Conservation (phyloP, 192 early-diverging fungal species). For the Hyaloraphidium curvatum region DNA sequence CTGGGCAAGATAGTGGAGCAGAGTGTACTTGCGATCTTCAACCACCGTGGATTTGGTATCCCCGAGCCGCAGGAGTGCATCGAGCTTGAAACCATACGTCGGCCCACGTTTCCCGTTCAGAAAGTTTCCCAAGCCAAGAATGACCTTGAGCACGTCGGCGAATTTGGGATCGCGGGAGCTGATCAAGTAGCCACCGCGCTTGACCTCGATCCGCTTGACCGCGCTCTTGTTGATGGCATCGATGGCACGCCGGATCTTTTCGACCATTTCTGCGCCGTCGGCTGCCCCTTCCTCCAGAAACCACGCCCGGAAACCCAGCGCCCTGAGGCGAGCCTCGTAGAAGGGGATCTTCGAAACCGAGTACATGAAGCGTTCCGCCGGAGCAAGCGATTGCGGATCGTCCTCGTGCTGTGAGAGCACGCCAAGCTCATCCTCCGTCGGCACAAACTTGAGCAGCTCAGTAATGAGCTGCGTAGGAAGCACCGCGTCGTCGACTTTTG, state of each 20-base stretch:
- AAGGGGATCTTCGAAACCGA: not conserved
- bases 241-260: too few relatives aligned
- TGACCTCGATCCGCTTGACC: too few relatives aligned
- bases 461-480: slow-evolving; percentile 1
- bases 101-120: slow-evolving; percentile 3
- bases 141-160: too few relatives aligned
- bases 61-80: not conserved
- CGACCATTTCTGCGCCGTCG: not conserved
- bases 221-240: too few relatives aligned
- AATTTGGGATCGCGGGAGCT: too few relatives aligned
- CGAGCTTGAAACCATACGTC: slow-evolving; percentile 3
- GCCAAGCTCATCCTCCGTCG: not conserved
- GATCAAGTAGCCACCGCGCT: too few relatives aligned
- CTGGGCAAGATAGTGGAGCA: slow-evolving; percentile 2
- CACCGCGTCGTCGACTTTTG: not conserved
- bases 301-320: not conserved
- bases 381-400: not conserved
- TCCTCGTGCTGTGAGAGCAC: not conserved
- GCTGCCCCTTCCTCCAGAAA: not conserved
- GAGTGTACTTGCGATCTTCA: not conserved
- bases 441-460: not conserved
- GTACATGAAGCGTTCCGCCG: not conserved
- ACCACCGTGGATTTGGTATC: not conserved
- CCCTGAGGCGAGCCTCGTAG: slow-evolving; percentile 1
- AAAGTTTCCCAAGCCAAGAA: slow-evolving; percentile 4